phyloP scores from a whole-genome alignment of 2,329 filamentous ascomycete genomes.

The Zasmidium cellare region DNA sequence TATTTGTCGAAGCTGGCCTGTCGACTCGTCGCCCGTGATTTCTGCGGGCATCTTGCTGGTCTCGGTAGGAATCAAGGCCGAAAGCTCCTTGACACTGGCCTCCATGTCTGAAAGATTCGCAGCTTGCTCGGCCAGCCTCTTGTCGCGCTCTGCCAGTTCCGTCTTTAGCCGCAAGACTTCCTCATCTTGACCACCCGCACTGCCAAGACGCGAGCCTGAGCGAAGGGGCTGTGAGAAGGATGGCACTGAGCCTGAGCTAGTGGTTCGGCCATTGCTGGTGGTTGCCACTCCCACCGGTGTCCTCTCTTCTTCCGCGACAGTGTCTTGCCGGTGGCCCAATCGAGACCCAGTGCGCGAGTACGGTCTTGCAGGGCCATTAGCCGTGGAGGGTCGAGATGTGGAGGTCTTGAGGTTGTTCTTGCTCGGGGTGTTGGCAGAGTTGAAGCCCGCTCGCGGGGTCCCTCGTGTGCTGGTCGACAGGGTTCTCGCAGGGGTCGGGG shows the following conservation, averaged over 20 bases:
- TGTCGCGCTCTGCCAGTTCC: constrained; percentile 80
- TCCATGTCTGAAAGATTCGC: constrained; percentile 87
- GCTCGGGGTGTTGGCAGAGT: constrained; percentile 24
- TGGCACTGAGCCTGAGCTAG: constrained; percentile 40
- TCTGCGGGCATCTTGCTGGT: constrained; percentile 39
- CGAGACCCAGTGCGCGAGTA: constrained; percentile 51
- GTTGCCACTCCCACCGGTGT: constrained; percentile 26
- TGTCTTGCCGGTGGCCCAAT: constrained; percentile 43
- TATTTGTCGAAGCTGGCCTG: constrained; percentile 70
- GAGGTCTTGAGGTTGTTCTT: constrained; percentile 40
- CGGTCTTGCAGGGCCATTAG: constrained; percentile 37
- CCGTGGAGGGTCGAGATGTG: constrained; percentile 48
- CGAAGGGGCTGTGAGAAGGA: constrained; percentile 35
- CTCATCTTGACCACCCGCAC: constrained; percentile 29
- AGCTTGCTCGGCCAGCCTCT: constrained; percentile 85
- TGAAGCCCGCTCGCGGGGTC: constrained; percentile 48
- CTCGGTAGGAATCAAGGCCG: constrained; percentile 64
- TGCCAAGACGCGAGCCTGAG: constrained; percentile 39
- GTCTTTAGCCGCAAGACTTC: constrained; percentile 72
- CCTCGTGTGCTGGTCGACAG: constrained; percentile 53
- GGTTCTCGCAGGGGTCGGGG: constrained; percentile 58
- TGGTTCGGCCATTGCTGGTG: constrained; percentile 49
- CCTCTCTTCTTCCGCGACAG: constrained; percentile 39
- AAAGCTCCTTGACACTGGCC: constrained; percentile 76
- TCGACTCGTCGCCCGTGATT: constrained; percentile 66